These are phyloP conservation scores for Nowakowskiella sp. DNA, from an alignment of 192 early-diverging fungal genomes.

Conservation along the genomic window DNA sequence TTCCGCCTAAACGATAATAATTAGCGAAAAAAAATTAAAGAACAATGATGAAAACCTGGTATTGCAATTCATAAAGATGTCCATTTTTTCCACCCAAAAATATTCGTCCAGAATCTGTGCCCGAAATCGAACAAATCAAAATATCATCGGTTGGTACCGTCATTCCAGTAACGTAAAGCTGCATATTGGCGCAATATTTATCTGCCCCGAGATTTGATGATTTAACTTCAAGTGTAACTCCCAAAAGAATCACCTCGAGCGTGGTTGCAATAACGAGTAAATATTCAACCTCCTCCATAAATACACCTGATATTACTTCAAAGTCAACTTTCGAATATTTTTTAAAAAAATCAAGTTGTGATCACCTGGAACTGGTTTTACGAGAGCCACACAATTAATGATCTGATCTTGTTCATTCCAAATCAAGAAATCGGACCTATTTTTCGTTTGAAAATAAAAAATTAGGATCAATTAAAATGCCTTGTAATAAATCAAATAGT, in stretches of 20 bases:
- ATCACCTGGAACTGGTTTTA: constrained; percentile 60
- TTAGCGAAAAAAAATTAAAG: background rate
- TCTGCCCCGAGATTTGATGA: constrained; percentile 14
- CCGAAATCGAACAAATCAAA: constrained; percentile 68
- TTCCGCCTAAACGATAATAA: constrained; percentile 28
- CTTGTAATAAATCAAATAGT: too few species aligned
- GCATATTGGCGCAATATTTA: constrained; percentile 44
- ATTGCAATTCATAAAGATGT: constrained; percentile 79
- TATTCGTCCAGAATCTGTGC: constrained; percentile 72
- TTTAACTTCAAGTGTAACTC: constrained; percentile 45
- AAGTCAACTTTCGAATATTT: too few species aligned
- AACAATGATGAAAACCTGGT: constrained; percentile 41
- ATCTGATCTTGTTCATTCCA: constrained; percentile 84
- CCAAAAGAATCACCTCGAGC: constrained; percentile 73
- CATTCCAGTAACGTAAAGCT: constrained; percentile 73
- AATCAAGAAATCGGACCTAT: constrained; percentile 66
- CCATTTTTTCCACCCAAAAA: constrained; percentile 87
- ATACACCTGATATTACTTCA: constrained; percentile 66
- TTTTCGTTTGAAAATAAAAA: constrained; percentile 23
- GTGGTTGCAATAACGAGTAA: constrained; percentile 82
- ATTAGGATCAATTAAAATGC: background rate
- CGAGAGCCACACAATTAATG: constrained; percentile 77
- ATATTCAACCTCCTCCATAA: constrained; percentile 73
- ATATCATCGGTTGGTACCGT: constrained; percentile 73
- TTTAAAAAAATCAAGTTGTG: background rate